These are phyloP conservation scores for Aspergillus pseudotamarii DNA, from an alignment of 2,329 filamentous ascomycete species.

Conservation along the genomic window DNA sequence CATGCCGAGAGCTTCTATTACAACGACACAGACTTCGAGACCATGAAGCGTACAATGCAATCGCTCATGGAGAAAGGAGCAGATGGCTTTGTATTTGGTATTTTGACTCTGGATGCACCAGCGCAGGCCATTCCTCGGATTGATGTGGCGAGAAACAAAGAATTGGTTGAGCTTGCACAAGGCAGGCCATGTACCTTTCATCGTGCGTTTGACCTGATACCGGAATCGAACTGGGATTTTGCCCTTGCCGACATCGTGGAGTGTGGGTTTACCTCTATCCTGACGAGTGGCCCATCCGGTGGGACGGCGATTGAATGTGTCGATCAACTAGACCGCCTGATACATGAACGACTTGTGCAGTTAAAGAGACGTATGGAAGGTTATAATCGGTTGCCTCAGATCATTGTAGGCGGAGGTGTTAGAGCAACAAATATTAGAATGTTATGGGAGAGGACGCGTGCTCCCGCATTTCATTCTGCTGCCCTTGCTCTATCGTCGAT, in stretches of 20 bases:
- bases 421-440: conserved; percentile 46
- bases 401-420: conserved; percentile 58
- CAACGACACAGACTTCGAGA: conserved; percentile 40
- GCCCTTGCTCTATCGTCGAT: conserved; percentile 27
- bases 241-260: conserved; percentile 40
- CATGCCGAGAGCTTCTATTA: conserved; percentile 52
- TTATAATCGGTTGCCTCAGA: conserved; percentile 25
- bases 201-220: conserved; percentile 54
- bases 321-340: conserved; percentile 31
- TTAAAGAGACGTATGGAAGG: not conserved
- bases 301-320: conserved; percentile 39
- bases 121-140: conserved; percentile 26
- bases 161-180: conserved; percentile 46
- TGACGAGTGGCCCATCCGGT: conserved; percentile 49
- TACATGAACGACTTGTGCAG: conserved; percentile 8
- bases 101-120: conserved; percentile 33
- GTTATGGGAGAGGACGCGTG: conserved; percentile 33
- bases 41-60: conserved; percentile 48
- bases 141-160: conserved; percentile 44
- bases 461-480: conserved; percentile 49
- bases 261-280: conserved; percentile 50
- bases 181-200: conserved; percentile 57
- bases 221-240: conserved; percentile 21
- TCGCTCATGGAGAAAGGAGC: conserved; percentile 38
- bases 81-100: conserved; percentile 57